phyloP scores from a whole-genome alignment of 352 stramenopile genomes.

The Phytophthora sp. region DNA sequence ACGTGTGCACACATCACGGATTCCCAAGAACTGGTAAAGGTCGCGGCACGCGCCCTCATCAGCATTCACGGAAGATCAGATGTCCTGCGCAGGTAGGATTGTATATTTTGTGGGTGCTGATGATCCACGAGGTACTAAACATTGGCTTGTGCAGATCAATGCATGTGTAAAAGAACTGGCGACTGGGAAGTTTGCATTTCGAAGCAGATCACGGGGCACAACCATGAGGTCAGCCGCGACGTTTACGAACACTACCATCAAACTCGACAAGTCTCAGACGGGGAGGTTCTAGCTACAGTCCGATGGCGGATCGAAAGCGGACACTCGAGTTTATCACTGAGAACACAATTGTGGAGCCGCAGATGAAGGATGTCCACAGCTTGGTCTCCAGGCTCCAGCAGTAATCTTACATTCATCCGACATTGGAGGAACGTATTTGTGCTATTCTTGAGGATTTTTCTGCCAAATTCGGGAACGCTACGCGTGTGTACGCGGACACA shows the following conservation, averaged over 20 bases:
- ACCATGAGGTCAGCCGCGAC: constrained; percentile 1
- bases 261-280: no score
- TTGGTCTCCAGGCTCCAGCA: no score
- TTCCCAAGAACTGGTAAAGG: neutral
- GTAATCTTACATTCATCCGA: no score
- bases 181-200: neutral
- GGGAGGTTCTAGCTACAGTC: no score
- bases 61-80: neutral
- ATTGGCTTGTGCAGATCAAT: neutral
- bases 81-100: neutral
- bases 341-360: no score
- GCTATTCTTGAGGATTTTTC: no score
- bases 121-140: neutral
- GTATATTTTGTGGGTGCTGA: neutral
- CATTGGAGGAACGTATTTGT: no score
- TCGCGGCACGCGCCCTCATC: neutral
- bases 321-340: no score
- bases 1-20: constrained; percentile 1
- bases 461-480: no score
- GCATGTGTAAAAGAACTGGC: neutral
- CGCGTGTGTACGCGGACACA: no score
- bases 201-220: neutral
- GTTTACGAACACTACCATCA: neutral
- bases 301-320: no score
- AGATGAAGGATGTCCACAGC: no score